Percentiles rank a stretch among this genome's conserved stretches.
phyloP scores from a whole-genome alignment of 225 moss, liverwort and hornwort species.

The Marchantia polymorpha region DNA sequence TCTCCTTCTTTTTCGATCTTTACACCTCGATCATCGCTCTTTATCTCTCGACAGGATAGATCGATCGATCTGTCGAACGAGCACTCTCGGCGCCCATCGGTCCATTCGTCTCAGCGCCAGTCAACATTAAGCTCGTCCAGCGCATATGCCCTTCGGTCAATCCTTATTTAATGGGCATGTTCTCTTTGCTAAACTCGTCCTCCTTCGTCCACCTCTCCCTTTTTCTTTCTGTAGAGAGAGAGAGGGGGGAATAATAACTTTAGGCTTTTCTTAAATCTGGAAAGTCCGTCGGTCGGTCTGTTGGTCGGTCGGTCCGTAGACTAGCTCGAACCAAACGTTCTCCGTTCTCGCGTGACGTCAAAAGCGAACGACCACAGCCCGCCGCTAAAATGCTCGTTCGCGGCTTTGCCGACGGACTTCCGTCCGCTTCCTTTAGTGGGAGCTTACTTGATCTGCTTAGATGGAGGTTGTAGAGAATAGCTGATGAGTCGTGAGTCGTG shows the following conservation, averaged over 20 bases:
- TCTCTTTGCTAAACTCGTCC: background rate
- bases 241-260: background rate
- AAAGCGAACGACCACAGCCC: background rate
- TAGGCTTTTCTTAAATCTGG: background rate
- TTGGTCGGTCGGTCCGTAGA: background rate
- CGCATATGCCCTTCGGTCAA: background rate
- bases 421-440: background rate
- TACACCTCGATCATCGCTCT: background rate
- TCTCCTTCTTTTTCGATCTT: background rate
- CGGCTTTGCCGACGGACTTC: background rate
- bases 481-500: background rate
- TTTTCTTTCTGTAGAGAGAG: background rate
- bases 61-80: background rate
- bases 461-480: background rate
- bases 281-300: conserved; percentile 1
- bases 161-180: background rate
- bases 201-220: background rate
- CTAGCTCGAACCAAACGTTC: background rate
- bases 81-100: background rate
- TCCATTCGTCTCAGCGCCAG: background rate
- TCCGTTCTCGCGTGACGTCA: background rate
- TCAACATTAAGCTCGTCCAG: background rate
- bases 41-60: background rate
- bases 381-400: background rate
- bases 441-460: background rate